Base-by-base conservation (phyloP, 2,329 filamentous ascomycete species). In the Coleophoma eucalyptorum region DNA sequence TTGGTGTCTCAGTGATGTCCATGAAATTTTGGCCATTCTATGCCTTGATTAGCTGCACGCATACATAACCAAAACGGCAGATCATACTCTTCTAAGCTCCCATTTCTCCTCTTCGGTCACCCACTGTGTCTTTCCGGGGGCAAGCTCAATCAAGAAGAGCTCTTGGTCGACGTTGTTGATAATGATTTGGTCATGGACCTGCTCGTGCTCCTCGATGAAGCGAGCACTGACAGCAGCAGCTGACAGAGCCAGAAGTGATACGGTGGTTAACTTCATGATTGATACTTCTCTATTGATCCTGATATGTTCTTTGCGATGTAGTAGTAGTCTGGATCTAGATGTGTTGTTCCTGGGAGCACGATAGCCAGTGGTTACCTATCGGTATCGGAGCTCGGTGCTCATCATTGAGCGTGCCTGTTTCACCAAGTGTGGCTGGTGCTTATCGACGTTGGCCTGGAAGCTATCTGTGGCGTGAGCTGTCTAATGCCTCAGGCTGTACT, bases 41-140 rank as follows among this genome's bases (percentile, higher is more conserved):
- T 37, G 54, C n/a, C 31, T 38, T 20, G 15, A 50, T 59, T 46
- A 61, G 56, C 46, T 50, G 26, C 5, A 7, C 43, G 7, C n/a
- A 26, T 26, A 26, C 18, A 21, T 46, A 31, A 10, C 4, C 15
- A 18, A 13, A 20, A 20, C 12, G 15, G 5, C 18, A 10, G 26
- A 31, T 13, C 82, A 51, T 79, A 95, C 91, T 60, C 90, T 79
- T 64, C 88, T 86, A 57, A 97, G 74, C 69, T 86, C 84, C 91
- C 93, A 97, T 72, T 97, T 99, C 73, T 97, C 85, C 34, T 96
- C 89, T 63, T 97, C 93, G 0, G 90, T 95, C 32, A 97, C 86
- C 88, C 89, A 94, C 76, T 80, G 76, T 20, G 86, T 92, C 66
- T 93, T 79, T 50, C 89, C 90, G 3, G 90, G 90, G n/a, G 82